Evolutionary conservation across 306 rosid species (phyloP), one percentile per base, ranked within the genome.

Genomic region (Psophocarpus tetragonolobus): DNA sequence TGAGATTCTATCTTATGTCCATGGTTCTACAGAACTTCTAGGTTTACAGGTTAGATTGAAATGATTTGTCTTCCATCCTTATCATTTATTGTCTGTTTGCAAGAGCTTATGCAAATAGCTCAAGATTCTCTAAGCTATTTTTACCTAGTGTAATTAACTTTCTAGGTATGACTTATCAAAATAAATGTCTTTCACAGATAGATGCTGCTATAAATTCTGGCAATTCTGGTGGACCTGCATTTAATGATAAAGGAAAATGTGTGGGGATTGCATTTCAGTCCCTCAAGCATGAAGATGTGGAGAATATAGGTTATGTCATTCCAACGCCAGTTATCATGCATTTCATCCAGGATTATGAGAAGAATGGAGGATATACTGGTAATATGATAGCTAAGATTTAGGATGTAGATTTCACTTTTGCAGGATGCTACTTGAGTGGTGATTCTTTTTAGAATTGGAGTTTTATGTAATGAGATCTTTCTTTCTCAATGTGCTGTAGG

Each of bases 201-300:
- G 99, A 96, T 78, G 98, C 96, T 75, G 98, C 98, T 54, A 91
- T 96, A 74, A 92, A 96, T 85, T 96, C 99, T 32, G 98, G 99
- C 47, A 96, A 96, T 87, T 96, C 98, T 10, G 98, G 98, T 68
- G 99, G 99, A 53, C 99, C 99, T 79, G 99, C 99, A 11, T 96
- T 96, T 68, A 96, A 88, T 62, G 94, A 90, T 79, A 91, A 86
- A 74, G 97, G 99, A 71, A 92, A 87, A 20, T 96, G 99, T 57
- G 98, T 96, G 75, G 99, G 98, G 77, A 92, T 96, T 75, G 98
- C 99, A 82, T 96, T 96, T 86, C 99, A 96, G 87, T 91, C 98
- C 61, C 98, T 96, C 57, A 95, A 95, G 81, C 94, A 95, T 12
- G 97, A 95, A 71, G 98, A 96, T 71, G 98, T 60, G 17, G 98